A percentile compares a stretch with the other conserved stretches of the same genome.
Evolutionary conservation across 2,329 filamentous ascomycete species (phyloP).

Genomic region (Sphaerulina musiva): DNA sequence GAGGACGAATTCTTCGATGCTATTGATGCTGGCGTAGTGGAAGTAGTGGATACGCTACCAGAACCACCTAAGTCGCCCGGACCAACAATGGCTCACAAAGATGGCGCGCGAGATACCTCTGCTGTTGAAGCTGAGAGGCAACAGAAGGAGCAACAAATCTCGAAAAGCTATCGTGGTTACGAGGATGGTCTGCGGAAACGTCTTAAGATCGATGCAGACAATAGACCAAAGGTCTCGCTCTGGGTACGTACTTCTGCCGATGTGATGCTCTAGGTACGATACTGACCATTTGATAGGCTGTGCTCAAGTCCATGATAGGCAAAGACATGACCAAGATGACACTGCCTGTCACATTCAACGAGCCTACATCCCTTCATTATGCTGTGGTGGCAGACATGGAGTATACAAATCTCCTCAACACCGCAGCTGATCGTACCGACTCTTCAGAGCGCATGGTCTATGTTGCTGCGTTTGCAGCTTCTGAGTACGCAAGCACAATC

Average conservation of each 20-base stretch:
- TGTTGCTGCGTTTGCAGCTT: constrained; percentile 90
- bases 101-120: constrained; percentile 41
- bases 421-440: constrained; percentile 75
- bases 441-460: constrained; percentile 90
- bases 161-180: constrained; percentile 76
- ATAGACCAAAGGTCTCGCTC: constrained; percentile 86
- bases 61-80: constrained; percentile 29
- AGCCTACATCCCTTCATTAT: constrained; percentile 90
- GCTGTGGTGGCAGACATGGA: constrained; percentile 97
- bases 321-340: constrained; percentile 99
- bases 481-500: constrained; percentile 94
- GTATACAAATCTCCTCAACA: constrained; percentile 86
- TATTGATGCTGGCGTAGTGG: constrained; percentile 84
- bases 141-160: constrained; percentile 57
- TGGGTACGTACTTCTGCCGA: constrained; percentile 60
- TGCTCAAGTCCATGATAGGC: constrained; percentile 98
- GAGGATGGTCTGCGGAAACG: constrained; percentile 76
- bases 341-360: constrained; percentile 94
- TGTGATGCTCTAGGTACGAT: neutral
- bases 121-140: constrained; percentile 27
- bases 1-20: constrained; percentile 97
- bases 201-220: constrained; percentile 83
- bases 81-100: constrained; percentile 24
- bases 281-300: constrained; percentile 55
- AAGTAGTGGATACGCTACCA: constrained; percentile 64